A percentile compares a stretch with the other conserved stretches of the same genome.
These are phyloP conservation scores for Aspergillus homomorphus DNA, from an alignment of 495 filamentous ascomycete genomes.

Conservation along the genomic window DNA sequence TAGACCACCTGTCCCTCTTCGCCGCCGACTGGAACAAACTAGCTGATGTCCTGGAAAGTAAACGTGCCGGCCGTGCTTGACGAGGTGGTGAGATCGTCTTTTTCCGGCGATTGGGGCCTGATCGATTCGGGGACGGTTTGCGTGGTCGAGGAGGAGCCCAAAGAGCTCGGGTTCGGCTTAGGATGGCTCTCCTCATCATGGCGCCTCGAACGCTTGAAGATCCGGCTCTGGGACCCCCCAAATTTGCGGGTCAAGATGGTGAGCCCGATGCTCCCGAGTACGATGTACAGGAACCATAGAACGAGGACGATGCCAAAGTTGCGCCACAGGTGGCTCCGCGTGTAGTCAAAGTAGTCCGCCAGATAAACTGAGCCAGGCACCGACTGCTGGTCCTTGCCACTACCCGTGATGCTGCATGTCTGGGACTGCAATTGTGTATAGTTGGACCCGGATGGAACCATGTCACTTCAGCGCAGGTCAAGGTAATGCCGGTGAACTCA, in stretches of 20 bases:
- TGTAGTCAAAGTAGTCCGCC: background rate
- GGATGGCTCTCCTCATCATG: background rate
- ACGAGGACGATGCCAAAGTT: background rate
- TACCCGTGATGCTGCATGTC: background rate
- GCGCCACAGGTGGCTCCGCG: background rate
- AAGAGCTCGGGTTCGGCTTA: background rate
- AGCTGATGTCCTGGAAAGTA: slow-evolving; percentile 37
- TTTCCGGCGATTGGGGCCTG: background rate
- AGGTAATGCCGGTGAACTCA: background rate
- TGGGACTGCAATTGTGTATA: background rate
- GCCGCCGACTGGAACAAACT: slow-evolving; percentile 68
- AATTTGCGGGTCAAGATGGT: background rate
- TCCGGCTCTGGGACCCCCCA: background rate
- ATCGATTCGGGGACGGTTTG: background rate
- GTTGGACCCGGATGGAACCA: background rate
- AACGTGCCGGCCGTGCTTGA: background rate
- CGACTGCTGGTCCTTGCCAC: background rate
- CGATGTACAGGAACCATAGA: background rate
- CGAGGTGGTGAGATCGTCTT: background rate
- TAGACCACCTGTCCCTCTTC: slow-evolving; percentile 70
- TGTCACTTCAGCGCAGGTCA: background rate
- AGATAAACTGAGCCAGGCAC: background rate
- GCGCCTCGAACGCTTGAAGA: background rate
- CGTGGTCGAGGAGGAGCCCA: background rate
- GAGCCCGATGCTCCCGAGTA: background rate